Evolutionary conservation across 257 asterid genomes (phyloP), one percentile per base, ranked within the genome.

Genomic region (Lantana camara): DNA sequence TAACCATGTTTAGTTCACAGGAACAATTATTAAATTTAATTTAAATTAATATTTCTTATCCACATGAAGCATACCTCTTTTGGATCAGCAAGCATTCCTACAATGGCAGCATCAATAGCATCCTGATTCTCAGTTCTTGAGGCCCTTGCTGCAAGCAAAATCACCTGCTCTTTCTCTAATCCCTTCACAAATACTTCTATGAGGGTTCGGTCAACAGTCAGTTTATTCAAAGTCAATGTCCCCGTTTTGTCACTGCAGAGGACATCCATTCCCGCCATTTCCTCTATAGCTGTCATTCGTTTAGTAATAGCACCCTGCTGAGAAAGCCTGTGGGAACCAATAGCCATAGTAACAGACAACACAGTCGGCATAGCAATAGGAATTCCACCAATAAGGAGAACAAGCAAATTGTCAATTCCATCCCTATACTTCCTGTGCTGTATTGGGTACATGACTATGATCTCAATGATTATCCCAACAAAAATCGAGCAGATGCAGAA

Each of bases 341-440:
- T 91, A 58, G 98, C 98, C 98, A 91, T 91, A 0, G 96, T 91
- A 42, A 91, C 97, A 0, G 97, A 91, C 68, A 91, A 74, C 37
- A 91, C 98, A 0, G 98, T 91, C 0, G 98, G 98, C 98, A 91
- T 91, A 20, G 98, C 98, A 62, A 91, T 91, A 4, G 98, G 98
- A 48, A 91, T 91, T 20, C 98, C 98, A 46, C 98, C 98, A 37
- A 91, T 91, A 45, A 91, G 66, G 35, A 91, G 91, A 62, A 91
- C 98, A 35, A 91, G 82, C 73, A 91, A 80, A 73, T 91, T 91
- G 79, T 91, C 98, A 11, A 91, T 91, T 62, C 98, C 96, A 14
- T 84, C 85, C 74, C 98, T 83, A 75, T 91, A 91, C 74, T 79
- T 80, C 57, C 98, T 76, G 75, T 84, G 88, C 66, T 91, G 98